Percentiles rank a stretch among this genome's conserved stretches.
These are phyloP conservation scores for Scleromitrula shiraiana DNA, from an alignment of 2,329 filamentous ascomycete genomes.

Conservation along the genomic window DNA sequence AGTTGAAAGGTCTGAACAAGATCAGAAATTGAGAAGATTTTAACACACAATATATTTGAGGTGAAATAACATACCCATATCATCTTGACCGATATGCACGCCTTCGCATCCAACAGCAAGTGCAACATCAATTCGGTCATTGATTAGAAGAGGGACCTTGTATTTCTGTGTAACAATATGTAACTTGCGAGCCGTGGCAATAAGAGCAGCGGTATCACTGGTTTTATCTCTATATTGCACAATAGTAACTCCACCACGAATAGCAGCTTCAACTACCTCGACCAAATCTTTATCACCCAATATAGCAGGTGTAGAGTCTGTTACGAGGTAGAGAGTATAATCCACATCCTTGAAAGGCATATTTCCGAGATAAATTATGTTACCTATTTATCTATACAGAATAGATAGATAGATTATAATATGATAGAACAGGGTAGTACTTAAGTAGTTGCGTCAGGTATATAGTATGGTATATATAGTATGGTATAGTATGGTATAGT, in stretches of 20 bases:
- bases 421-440: too few relatives aligned
- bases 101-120: conserved; percentile 81
- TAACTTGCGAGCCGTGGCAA: conserved; percentile 62
- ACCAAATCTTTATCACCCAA: conserved; percentile 64
- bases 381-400: too few relatives aligned
- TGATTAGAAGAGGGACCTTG: conserved; percentile 77
- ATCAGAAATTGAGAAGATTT: background rate
- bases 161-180: conserved; percentile 61
- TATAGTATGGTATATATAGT: too few relatives aligned
- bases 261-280: conserved; percentile 64
- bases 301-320: conserved; percentile 82
- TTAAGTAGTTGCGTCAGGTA: too few relatives aligned
- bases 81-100: conserved; percentile 91
- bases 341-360: conserved; percentile 45
- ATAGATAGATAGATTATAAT: too few relatives aligned
- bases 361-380: conserved; percentile 8
- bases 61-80: conserved; percentile 55
- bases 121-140: conserved; percentile 86
- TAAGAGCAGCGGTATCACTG: conserved; percentile 62
- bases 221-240: conserved; percentile 90
- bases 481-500: too few relatives aligned
- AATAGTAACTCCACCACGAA: conserved; percentile 73
- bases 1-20: background rate
- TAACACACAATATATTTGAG: background rate
- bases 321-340: conserved; percentile 84